Percentiles rank a stretch among this genome's conserved stretches.
phyloP scores from a whole-genome alignment of 441 rosid genomes.

The Dalechampia spathulata region DNA sequence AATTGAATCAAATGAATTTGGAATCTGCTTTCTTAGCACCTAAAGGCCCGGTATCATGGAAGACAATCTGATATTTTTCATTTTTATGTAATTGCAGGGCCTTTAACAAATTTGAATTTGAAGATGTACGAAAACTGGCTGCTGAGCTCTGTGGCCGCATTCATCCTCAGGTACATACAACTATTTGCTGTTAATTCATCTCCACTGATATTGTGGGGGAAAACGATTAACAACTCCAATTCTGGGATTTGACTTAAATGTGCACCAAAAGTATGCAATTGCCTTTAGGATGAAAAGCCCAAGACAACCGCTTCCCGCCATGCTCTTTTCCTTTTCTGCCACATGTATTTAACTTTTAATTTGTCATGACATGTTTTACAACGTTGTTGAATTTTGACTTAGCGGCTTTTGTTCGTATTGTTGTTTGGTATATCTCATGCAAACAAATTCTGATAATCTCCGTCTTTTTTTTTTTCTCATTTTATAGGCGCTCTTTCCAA shows the following conservation, averaged over 20 bases:
- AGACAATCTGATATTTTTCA: slow-evolving; percentile 16
- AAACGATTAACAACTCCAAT: slow-evolving; percentile 1
- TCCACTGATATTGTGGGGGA: slow-evolving; percentile 10
- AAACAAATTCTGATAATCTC: not conserved
- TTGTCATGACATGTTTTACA: too few species aligned
- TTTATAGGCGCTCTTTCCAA: slow-evolving; percentile 66
- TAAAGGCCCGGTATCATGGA: too few species aligned
- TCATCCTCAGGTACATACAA: slow-evolving; percentile 56
- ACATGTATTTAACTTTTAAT: too few species aligned
- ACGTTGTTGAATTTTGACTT: too few species aligned
- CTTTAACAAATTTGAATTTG: slow-evolving; percentile 60
- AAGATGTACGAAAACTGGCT: slow-evolving; percentile 81
- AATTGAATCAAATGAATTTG: too few species aligned
- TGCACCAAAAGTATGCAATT: too few species aligned
- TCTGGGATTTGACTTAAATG: not conserved
- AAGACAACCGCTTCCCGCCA: not conserved
- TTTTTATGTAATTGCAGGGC: slow-evolving; percentile 45
- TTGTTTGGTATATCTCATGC: not conserved
- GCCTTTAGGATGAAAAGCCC: too few species aligned
- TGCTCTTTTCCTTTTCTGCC: not conserved
- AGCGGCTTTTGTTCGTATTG: not conserved
- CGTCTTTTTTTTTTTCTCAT: slow-evolving; percentile 16
- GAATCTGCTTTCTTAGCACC: too few species aligned
- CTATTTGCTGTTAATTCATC: slow-evolving; percentile 9
- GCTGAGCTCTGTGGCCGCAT: slow-evolving; percentile 96